phyloP scores from a whole-genome alignment of 2,329 filamentous ascomycete species.

The Xylaria arbuscula region DNA sequence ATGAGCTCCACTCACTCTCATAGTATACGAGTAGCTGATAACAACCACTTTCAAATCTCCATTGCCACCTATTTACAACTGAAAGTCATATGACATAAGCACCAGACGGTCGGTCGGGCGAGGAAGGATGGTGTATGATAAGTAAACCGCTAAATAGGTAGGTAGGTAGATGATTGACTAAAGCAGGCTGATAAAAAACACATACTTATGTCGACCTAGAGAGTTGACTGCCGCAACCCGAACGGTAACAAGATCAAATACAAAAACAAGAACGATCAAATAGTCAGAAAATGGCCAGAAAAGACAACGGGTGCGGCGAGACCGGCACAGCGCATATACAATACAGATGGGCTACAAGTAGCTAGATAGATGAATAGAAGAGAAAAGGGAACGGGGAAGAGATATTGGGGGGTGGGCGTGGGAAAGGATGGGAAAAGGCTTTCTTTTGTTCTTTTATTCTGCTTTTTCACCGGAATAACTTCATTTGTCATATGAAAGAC shows the following conservation, averaged over 20 bases:
- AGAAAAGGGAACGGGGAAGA: neutral
- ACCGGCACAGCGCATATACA: neutral
- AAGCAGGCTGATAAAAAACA: neutral
- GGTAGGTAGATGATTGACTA: neutral
- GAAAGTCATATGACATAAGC: neutral
- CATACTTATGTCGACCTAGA: slow-evolving; percentile 18
- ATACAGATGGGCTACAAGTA: neutral
- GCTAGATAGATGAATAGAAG: no score
- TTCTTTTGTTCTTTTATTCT: slow-evolving; percentile 15
- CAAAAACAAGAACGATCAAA: neutral
- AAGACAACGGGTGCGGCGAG: neutral
- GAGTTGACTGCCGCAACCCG: neutral
- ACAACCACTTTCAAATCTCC: no score
- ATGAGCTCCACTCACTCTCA: no score
- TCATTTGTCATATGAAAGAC: neutral
- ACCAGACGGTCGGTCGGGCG: neutral
- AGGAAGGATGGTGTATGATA: neutral
- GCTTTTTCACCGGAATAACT: neutral
- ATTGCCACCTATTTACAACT: slow-evolving; percentile 10
- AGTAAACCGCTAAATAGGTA: no score
- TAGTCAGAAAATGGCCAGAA: no score
- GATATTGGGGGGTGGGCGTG: no score
- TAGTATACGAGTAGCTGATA: no score
- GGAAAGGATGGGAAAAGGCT: no score
- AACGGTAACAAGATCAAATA: neutral